phyloP scores from a whole-genome alignment of 148 eudicot species.

The Oxyria digyna region DNA sequence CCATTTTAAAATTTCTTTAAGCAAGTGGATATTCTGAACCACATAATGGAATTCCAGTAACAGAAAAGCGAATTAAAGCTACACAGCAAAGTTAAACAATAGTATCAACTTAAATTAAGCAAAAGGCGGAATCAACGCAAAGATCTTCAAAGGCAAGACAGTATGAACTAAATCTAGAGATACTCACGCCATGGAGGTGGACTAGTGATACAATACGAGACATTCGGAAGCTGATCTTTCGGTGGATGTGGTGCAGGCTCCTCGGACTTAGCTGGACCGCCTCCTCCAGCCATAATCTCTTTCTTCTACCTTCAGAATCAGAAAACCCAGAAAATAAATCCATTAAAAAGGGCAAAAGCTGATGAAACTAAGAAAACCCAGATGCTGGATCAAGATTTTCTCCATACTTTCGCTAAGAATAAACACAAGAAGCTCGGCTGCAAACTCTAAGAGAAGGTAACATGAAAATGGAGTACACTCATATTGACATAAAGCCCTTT shows the following conservation, averaged over 20 bases:
- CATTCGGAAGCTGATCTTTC: conserved; percentile 83
- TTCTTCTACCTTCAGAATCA: conserved; percentile 3
- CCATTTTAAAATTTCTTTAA: neutral
- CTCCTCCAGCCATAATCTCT: conserved; percentile 51
- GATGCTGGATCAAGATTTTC: neutral
- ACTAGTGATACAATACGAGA: conserved; percentile 80
- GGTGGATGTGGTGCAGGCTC: conserved; percentile 89
- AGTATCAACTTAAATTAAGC: neutral
- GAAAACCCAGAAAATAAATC: neutral
- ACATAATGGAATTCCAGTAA: neutral
- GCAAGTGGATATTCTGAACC: neutral
- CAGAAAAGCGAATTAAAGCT: neutral
- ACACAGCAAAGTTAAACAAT: neutral
- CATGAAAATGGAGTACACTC: conserved; percentile 4
- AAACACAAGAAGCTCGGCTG: no score
- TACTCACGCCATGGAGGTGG: conserved; percentile 99
- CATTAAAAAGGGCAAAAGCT: neutral
- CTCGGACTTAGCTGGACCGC: conserved; percentile 36
- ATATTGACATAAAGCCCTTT: neutral
- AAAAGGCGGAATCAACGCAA: neutral
- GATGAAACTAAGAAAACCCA: neutral
- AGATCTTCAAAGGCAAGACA: neutral
- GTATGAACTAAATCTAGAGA: conserved; percentile 10
- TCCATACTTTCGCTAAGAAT: neutral
- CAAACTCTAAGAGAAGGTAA: neutral